Evolutionary conservation across 495 filamentous ascomycete species (phyloP), one percentile per base, ranked within the genome.

Genomic region (Parathielavia hyrcaniae): DNA sequence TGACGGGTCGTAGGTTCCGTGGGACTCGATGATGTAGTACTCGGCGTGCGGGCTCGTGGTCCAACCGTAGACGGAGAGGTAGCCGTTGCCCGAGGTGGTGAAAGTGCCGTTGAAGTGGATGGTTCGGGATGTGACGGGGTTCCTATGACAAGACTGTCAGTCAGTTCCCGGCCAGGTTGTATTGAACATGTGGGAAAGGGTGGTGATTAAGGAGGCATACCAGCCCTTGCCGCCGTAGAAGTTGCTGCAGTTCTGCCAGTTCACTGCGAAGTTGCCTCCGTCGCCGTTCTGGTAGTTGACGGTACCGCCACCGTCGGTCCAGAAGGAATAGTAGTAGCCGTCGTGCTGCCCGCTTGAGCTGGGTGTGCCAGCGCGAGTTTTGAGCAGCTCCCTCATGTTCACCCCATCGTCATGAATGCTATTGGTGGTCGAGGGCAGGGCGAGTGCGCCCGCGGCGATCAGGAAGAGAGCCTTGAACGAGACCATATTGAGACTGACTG

Each of bases 151-250:
- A 10, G 32, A n/a, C n/a, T 41, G 11, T 44, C 46, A 34, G 26
- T 36, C 14, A 30, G 26, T 30, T 6, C 2, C 6, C 26, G n/a
- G n/a, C n/a, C n/a, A n/a, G n/a, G n/a, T n/a, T n/a, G n/a, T 30
- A 3, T 9, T 11, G 35, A 1, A 7, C 0, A 8, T 35, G 1
- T n/a, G 11, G 17, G 48, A 43, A 8, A n/a, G 40, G 16, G 16
- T 14, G 1, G 16, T 17, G 14, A 8, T n/a, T n/a, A n/a, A 17
- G 36, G 0, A 11, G 35, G 30, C 44, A 12, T 44, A 51, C 82
- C 81, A 86, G n/a, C 83, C 83, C 71, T 83, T 84, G 46, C 84
- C 84, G 30, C 75, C 81, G 50, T 83, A 79, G 50, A 83, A 85
- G 71, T 84, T 82, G 32, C 77, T 77, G 44, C 68, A 68, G 60